phyloP scores from a whole-genome alignment of 768 basidiomycete species.

The Podaxis sp. region DNA sequence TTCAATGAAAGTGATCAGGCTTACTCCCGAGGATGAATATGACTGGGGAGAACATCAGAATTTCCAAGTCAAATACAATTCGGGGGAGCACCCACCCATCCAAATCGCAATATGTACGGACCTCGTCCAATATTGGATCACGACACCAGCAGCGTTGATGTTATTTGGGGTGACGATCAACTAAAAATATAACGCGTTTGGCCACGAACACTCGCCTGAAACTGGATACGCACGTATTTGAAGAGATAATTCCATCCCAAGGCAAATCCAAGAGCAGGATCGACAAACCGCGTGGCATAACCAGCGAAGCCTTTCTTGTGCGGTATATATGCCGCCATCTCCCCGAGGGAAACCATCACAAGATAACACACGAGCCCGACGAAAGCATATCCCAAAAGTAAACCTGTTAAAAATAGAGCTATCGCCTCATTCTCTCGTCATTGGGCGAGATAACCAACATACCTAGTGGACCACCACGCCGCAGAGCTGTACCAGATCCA shows the following conservation, averaged over 20 bases:
- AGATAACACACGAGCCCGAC: slow-evolving; percentile 59
- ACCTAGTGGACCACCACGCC: slow-evolving; percentile 55
- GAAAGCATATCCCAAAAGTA: slow-evolving; percentile 42
- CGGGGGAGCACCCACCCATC: slow-evolving; percentile 49
- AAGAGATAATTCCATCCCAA: slow-evolving; percentile 64
- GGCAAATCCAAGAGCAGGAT: slow-evolving; percentile 69
- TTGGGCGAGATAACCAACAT: slow-evolving; percentile 12
- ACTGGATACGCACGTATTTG: slow-evolving; percentile 43
- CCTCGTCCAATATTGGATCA: slow-evolving; percentile 48
- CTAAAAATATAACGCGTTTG: slow-evolving; percentile 28
- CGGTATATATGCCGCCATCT: slow-evolving; percentile 52
- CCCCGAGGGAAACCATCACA: slow-evolving; percentile 56
- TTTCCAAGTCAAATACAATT: background rate
- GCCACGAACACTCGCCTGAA: background rate
- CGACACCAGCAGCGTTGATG: slow-evolving; percentile 60
- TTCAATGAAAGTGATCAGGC: slow-evolving; percentile 14
- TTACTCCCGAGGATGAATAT: slow-evolving; percentile 60
- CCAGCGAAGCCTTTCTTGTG: slow-evolving; percentile 63
- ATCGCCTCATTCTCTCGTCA: background rate
- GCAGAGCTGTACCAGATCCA: slow-evolving; percentile 58
- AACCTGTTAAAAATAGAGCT: slow-evolving; percentile 20
- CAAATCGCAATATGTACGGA: slow-evolving; percentile 49
- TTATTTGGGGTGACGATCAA: slow-evolving; percentile 67
- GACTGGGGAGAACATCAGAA: slow-evolving; percentile 28
- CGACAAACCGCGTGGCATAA: slow-evolving; percentile 64